phyloP scores from a whole-genome alignment of 208 protist species.

The Novymonas esmeraldas region DNA sequence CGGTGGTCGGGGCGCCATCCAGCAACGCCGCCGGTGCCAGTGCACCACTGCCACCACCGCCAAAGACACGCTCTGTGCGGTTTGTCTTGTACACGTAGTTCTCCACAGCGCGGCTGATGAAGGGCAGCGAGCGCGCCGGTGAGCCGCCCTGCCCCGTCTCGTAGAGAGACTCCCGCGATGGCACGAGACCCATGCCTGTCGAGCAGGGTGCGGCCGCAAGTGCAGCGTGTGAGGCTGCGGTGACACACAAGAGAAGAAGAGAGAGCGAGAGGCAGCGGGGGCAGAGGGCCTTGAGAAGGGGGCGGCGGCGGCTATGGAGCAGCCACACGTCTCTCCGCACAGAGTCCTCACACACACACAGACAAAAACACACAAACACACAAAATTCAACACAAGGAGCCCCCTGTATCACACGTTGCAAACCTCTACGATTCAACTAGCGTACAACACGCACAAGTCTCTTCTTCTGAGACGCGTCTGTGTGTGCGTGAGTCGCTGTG shows the following conservation, averaged over 20 bases:
- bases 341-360: not conserved
- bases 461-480: not conserved
- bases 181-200: conserved; percentile 30
- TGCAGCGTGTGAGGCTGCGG: not conserved
- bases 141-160: not conserved
- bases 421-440: too few relatives aligned
- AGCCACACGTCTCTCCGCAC: too few relatives aligned
- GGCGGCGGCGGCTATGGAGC: too few relatives aligned
- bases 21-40: conserved; percentile 10
- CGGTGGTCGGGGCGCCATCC: conserved; percentile 10
- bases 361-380: not conserved
- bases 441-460: too few relatives aligned
- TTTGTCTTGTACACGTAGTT: conserved; percentile 37
- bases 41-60: not conserved
- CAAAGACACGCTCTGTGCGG: conserved; percentile 20
- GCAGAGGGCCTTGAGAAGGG: too few relatives aligned
- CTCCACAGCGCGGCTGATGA: conserved; percentile 36
- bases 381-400: not conserved
- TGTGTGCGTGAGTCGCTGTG: not conserved
- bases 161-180: conserved; percentile 23
- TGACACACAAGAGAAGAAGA: not conserved
- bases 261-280: not conserved
- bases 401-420: not conserved
- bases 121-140: conserved; percentile 18
- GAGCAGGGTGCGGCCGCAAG: not conserved